Evolutionary conservation across 1,284 basidiomycete species (phyloP), one percentile per base, ranked within the genome.

Genomic region (Vanrija pseudolonga): DNA sequence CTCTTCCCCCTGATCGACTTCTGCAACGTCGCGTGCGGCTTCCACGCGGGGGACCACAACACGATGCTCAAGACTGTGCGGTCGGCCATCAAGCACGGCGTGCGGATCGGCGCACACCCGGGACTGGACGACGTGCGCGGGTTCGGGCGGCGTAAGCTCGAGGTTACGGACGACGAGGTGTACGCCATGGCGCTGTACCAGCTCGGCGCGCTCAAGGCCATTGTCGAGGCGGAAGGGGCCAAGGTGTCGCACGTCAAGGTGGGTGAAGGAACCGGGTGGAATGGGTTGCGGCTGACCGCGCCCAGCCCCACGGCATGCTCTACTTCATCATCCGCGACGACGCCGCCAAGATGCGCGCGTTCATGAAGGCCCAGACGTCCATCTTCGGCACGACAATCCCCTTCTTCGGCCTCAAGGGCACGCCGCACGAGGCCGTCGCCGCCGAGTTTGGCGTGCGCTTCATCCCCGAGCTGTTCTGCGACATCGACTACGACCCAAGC

Each of bases 11-110:
- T 66, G 20, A 66, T 67, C 45, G 67, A 69, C 50, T 60, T 48
- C 32, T 45, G 47, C 11, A 76, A 74, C 51, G 57, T 70, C 18
- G 74, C 74, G 2, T 74, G 72, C 51, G 74, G 74, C 0, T 63
- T 66, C 50, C 74, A 76, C 52, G 71, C 67, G 3, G 66, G 66
- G 6, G 71, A 73, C 55, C 69, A 65, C n/a, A 62, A 68, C 15
- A 68, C 68, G 7, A 76, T 76, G 69, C 50, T 56, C 15, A 51
- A 62, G 56, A 74, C 71, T n/a, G 66, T 72, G 5, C 55, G 51
- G 0, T 56, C 71, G 19, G 72, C 72, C 3, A 69, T 67, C 56
- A 48, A 65, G 56, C 52, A 69, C 55, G 65, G 64, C 3, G 65
- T 72, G 44, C 64, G 66, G 36, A 65, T 76, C 18, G 74, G 74